These are phyloP conservation scores for Cucumis melo DNA, from an alignment of 306 rosid genomes.

Conservation along the genomic window DNA sequence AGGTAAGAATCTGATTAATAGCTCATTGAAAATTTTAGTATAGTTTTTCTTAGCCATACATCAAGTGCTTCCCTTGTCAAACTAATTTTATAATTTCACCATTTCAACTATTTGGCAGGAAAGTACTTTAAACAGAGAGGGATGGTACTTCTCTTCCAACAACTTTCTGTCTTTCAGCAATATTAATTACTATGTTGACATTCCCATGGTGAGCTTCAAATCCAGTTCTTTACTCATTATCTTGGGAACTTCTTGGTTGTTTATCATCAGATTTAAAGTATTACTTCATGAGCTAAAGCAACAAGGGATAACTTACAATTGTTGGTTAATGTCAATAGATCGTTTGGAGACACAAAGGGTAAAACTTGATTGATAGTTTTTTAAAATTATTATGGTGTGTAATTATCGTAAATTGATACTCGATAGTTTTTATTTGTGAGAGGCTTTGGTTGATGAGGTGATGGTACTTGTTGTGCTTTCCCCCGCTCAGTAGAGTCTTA, in stretches of 20 bases:
- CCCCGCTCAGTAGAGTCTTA: conserved; percentile 60
- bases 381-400: too few relatives aligned
- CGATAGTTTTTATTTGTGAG: conserved; percentile 11
- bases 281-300: conserved; percentile 79
- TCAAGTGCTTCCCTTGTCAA: not conserved
- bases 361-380: not conserved
- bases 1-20: conserved; percentile 39
- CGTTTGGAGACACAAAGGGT: conserved; percentile 77
- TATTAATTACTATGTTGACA: conserved; percentile 79
- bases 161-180: conserved; percentile 90
- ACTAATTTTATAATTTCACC: not conserved
- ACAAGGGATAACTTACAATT: conserved; percentile 71
- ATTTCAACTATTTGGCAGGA: conserved; percentile 33
- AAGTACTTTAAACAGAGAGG: conserved; percentile 76
- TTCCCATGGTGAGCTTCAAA: conserved; percentile 64
- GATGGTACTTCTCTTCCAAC: conserved; percentile 99
- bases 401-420: conserved; percentile 1
- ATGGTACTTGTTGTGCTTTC: conserved; percentile 97
- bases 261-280: conserved; percentile 23
- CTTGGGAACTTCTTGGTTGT: conserved; percentile 11
- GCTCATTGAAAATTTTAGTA: not conserved
- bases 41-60: not conserved
- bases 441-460: conserved; percentile 94
- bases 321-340: conserved; percentile 69
- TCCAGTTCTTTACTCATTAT: not conserved